Percentiles rank a stretch among this genome's conserved stretches.
Conservation (phyloP, 2,329 filamentous ascomycete genomes). For the Alternaria sp. region DNA sequence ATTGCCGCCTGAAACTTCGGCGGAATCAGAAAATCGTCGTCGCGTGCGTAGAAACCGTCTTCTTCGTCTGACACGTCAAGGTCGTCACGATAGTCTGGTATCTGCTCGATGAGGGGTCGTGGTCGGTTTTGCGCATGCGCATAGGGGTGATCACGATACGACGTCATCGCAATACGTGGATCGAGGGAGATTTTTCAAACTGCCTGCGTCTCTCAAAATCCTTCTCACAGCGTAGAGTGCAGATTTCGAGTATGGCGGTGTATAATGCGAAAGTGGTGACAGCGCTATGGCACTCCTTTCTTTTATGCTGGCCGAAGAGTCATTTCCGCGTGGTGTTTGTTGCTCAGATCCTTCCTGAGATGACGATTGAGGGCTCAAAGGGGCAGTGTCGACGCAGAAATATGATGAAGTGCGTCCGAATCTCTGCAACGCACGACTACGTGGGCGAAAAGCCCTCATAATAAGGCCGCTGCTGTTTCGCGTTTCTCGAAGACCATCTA, state of each 20-base stretch:
- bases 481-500: conserved; percentile 13
- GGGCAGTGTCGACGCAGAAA: background rate
- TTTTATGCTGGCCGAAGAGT: conserved; percentile 1
- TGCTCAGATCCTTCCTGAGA: conserved; percentile 1
- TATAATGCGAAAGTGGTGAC: background rate
- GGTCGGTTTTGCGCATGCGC: conserved; percentile 23
- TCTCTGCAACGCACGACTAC: background rate
- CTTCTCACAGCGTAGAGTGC: background rate
- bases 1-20: conserved; percentile 44
- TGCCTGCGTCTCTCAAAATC: background rate
- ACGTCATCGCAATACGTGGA: conserved; percentile 24
- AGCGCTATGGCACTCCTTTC: background rate
- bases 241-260: background rate
- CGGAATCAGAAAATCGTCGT: conserved; percentile 45
- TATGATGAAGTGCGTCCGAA: background rate
- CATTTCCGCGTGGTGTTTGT: background rate
- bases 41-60: conserved; percentile 46
- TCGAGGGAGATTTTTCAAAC: background rate
- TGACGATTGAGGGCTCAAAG: background rate
- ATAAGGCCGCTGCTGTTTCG: conserved; percentile 12
- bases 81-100: conserved; percentile 34
- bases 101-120: conserved; percentile 42
- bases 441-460: conserved; percentile 5
- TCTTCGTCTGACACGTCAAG: conserved; percentile 52
- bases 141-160: conserved; percentile 32